A percentile compares a stretch with the other conserved stretches of the same genome.
Evolutionary conservation across 345 rosid genomes (phyloP).

Genomic region (Euphorbia lathyris): DNA sequence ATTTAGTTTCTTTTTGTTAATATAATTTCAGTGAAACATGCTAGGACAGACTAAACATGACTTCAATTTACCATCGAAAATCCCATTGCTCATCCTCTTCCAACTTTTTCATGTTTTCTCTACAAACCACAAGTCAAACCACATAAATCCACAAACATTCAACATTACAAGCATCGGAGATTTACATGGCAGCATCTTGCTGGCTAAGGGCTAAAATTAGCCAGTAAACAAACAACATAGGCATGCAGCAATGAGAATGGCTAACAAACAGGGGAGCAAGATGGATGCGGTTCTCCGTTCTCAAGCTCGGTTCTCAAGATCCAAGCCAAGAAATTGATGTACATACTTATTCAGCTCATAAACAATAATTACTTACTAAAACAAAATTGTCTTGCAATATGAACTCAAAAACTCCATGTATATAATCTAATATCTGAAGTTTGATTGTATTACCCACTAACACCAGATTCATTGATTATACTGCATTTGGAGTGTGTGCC

Average conservation of each 20-base stretch:
- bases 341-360: slow-evolving; percentile 10
- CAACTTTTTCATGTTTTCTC: no score
- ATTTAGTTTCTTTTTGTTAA: no score
- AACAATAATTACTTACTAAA: neutral
- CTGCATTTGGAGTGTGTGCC: neutral
- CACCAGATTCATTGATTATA: neutral
- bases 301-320: no score
- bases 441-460: slow-evolving; percentile 7
- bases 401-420: slow-evolving; percentile 15
- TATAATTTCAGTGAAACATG: no score
- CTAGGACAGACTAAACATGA: no score
- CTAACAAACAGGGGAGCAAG: neutral
- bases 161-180: no score
- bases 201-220: neutral
- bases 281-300: no score
- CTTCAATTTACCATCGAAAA: no score
- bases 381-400: slow-evolving; percentile 13
- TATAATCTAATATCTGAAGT: slow-evolving; percentile 7
- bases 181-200: neutral
- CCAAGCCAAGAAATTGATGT: neutral
- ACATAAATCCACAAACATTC: no score
- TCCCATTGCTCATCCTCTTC: no score
- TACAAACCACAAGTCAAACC: no score
- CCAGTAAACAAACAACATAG: neutral
- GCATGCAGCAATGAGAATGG: neutral